A percentile compares a stretch with the other conserved stretches of the same genome.
phyloP scores from a whole-genome alignment of 1,139 yeast species.

The Arxiozyma bovina region DNA sequence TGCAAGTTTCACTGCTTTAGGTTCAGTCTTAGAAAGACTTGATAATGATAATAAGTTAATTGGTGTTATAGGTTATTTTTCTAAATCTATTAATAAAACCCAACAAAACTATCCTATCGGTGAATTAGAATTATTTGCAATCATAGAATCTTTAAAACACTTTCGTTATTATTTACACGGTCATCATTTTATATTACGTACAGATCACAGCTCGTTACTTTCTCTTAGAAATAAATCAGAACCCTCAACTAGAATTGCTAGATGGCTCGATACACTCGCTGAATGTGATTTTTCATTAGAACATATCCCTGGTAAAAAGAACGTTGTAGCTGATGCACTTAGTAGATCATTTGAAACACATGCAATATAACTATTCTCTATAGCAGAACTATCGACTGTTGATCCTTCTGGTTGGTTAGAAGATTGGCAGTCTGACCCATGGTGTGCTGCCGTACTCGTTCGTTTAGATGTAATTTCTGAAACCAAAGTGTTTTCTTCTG shows the following conservation, averaged over 20 bases:
- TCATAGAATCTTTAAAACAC: too few relatives aligned
- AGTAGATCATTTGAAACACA: constrained; percentile 2
- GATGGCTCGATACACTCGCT: constrained; percentile 12
- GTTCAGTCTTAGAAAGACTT: constrained; percentile 15
- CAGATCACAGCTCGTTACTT: too few relatives aligned
- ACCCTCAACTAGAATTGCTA: constrained; percentile 3
- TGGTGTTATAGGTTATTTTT: too few relatives aligned
- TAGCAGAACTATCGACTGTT: not conserved
- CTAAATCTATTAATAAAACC: too few relatives aligned
- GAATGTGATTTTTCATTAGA: constrained; percentile 10
- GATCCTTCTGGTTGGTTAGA: not conserved
- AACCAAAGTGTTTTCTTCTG: not conserved
- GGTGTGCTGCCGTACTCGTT: not conserved
- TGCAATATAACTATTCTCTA: not conserved
- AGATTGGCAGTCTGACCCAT: not conserved
- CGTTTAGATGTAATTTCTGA: not conserved
- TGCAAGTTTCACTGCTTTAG: constrained; percentile 12
- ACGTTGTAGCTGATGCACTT: constrained; percentile 13
- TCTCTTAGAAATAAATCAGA: too few relatives aligned
- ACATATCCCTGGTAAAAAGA: constrained; percentile 8
- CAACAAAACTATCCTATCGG: too few relatives aligned
- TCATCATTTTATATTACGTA: too few relatives aligned
- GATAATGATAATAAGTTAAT: constrained; percentile 4
- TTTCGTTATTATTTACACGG: too few relatives aligned
- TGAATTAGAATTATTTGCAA: too few relatives aligned